Base-by-base conservation (phyloP, 306 rosid species). In the Medicago arabica region DNA sequence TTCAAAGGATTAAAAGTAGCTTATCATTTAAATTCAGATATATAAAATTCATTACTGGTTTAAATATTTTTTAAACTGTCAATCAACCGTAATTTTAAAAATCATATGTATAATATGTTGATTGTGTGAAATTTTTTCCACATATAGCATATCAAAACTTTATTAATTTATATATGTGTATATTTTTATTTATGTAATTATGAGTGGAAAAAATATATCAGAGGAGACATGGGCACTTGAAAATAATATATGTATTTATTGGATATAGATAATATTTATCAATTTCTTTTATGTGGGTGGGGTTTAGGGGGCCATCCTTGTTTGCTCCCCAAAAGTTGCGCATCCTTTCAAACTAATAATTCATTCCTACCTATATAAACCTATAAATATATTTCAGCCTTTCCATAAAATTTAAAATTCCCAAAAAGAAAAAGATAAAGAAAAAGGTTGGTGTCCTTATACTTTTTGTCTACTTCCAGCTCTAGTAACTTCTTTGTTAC, bases 311-410 rank as follows among this genome's bases (percentile, higher is more conserved):
- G 82, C 93, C 96, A 80, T 85, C 85, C 85, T 72, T 76, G 84
- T 86, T 87, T 91, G 97, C 98, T 89, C 98, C 98, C 98, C 88
- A 89, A 93, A 93, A 88, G 92, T 78, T 82, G 83, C 90, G 83
- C 94, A 88, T 67, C 86, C 87, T 85, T 85, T 83, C 81, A 51
- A 66, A 81, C 85, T 76, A 78, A 81, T 84, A 81, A 86, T 83
- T 89, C 85, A 77, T 79, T 78, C 71, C 59, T 74, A 81, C 75
- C 54, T 44, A 61, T n/a, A 51, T 51, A 51, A 8, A 61, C 76
- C 75, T 14, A 23, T 21, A 15, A 23, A 23, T 21, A 53, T 59
- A 57, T 10, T 71, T 54, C 41, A 43, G 34, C 3, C 44, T 40
- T 60, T 60, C 16, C 18, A 50, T 23, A 21, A n/a, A 15, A 28